Evolutionary conservation across 2,329 filamentous ascomycete genomes (phyloP).

Genomic region (Stachybotrys chartarum): DNA sequence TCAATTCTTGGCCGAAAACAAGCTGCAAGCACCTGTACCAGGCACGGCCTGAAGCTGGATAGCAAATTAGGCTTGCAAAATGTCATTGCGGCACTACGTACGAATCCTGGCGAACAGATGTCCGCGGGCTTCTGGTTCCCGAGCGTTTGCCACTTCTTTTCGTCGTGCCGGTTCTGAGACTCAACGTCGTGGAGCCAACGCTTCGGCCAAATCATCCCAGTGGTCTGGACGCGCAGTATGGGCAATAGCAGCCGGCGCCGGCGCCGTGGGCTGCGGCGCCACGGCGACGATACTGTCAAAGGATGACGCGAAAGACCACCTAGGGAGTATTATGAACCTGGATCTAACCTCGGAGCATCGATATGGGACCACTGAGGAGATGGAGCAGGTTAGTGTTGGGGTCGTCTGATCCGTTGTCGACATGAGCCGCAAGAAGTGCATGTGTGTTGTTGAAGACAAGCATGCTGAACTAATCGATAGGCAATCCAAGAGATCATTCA

Average conservation of each 20-base stretch:
- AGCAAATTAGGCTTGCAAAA: not conserved
- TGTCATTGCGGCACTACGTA: slow-evolving; percentile 9
- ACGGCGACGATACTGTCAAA: slow-evolving; percentile 17
- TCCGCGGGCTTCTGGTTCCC: slow-evolving; percentile 4
- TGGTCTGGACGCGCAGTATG: slow-evolving; percentile 26
- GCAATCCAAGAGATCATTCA: slow-evolving; percentile 48
- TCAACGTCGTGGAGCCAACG: slow-evolving; percentile 3
- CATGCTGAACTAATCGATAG: slow-evolving; percentile 21
- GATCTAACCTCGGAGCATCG: slow-evolving; percentile 14
- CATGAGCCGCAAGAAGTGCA: no score
- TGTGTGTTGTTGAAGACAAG: not conserved
- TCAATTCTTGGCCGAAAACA: not conserved
- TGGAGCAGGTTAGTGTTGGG: slow-evolving; percentile 27
- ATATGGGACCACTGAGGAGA: slow-evolving; percentile 35
- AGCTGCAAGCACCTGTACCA: not conserved
- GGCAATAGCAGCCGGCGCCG: slow-evolving; percentile 30
- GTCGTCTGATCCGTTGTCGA: no score
- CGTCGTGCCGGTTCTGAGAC: slow-evolving; percentile 5
- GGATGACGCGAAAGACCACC: slow-evolving; percentile 1
- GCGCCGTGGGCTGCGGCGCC: slow-evolving; percentile 32
- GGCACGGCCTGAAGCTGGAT: not conserved
- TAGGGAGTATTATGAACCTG: slow-evolving; percentile 3
- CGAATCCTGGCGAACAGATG: slow-evolving; percentile 11
- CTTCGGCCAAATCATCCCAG: slow-evolving; percentile 5
- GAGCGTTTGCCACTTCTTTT: slow-evolving; percentile 4